Evolutionary conservation across 805 yeast species (phyloP), one percentile per base, ranked within the genome.

Genomic region (Myxozyma neglecta): DNA sequence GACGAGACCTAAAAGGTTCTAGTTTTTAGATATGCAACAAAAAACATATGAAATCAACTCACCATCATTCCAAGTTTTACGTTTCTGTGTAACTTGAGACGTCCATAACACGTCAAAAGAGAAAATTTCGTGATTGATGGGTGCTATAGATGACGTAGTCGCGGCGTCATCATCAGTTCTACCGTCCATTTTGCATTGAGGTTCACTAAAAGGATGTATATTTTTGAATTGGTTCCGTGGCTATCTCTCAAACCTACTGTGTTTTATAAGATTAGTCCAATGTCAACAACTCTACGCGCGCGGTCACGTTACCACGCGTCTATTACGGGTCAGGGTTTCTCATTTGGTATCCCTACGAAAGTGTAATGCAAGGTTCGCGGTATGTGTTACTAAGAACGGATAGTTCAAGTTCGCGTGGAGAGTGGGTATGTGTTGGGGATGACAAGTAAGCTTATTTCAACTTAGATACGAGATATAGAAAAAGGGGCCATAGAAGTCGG

Each of bases 41-140:
- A 1, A 7, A 6, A 34, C n/a, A 36, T 35, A 16, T 37, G 14
- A 32, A n/a, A 42, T 16, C 42, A 8, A 52, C 54, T 11, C 44
- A 55, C 79, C 79, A 52, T 76, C 79, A 59, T 72, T 66, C 79
- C 79, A 76, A 50, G 62, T 64, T 58, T 76, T 76, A 40, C 66
- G 68, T 60, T 76, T 76, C 65, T 76, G 77, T 10, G 69, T 67
- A 37, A 74, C 52, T 34, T 75, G 71, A 1, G 73, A 57, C 11
- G 79, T 72, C 71, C 72, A 76, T 54, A 76, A 58, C 3, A 69
- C 75, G 40, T 68, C 69, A 53, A 61, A 73, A 14, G 67, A 66
- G 55, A 61, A 65, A 39, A 69, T 66, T 13, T 54, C 60, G 35
- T 53, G 45, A 20, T 46, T 42, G 14, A 49, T 53, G 6, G 47